These are phyloP conservation scores for Apiospora marii DNA, from an alignment of 2,329 filamentous ascomycete genomes.

Conservation along the genomic window DNA sequence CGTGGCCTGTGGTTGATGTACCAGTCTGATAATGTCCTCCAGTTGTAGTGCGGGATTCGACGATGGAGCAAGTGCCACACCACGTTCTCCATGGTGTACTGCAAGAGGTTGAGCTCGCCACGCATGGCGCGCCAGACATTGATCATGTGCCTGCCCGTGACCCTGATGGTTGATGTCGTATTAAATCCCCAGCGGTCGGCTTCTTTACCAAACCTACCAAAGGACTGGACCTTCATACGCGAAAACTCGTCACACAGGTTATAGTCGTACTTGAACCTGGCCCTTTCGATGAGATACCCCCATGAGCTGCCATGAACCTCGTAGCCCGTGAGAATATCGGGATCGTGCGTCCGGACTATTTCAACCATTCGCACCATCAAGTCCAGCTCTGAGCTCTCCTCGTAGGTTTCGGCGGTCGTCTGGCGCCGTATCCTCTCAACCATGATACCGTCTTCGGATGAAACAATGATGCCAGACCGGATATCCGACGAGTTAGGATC, in stretches of 20 bases:
- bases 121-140: slow-evolving; percentile 98
- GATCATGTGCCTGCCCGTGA: slow-evolving; percentile 96
- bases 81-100: slow-evolving; percentile 97
- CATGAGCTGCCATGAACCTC: slow-evolving; percentile 94
- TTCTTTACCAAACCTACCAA: slow-evolving; percentile 85
- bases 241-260: slow-evolving; percentile 92
- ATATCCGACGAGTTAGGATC: slow-evolving; percentile 55
- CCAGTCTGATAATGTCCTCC: slow-evolving; percentile 82
- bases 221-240: slow-evolving; percentile 82
- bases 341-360: slow-evolving; percentile 83
- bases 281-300: slow-evolving; percentile 94
- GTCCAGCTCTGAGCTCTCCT: slow-evolving; percentile 83
- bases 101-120: slow-evolving; percentile 86
- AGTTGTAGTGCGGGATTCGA: slow-evolving; percentile 87
- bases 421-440: slow-evolving; percentile 69
- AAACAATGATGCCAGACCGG: slow-evolving; percentile 75
- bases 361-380: slow-evolving; percentile 86
- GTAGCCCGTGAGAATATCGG: slow-evolving; percentile 92
- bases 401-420: slow-evolving; percentile 69
- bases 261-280: slow-evolving; percentile 84
- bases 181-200: slow-evolving; percentile 93
- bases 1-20: slow-evolving; percentile 73
- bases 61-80: slow-evolving; percentile 89
- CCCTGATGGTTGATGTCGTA: slow-evolving; percentile 86
- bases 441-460: slow-evolving; percentile 69